Evolutionary conservation across 805 yeast species (phyloP), one percentile per base, ranked within the genome.

Genomic region (Kregervanrija pseudodelftensis): DNA sequence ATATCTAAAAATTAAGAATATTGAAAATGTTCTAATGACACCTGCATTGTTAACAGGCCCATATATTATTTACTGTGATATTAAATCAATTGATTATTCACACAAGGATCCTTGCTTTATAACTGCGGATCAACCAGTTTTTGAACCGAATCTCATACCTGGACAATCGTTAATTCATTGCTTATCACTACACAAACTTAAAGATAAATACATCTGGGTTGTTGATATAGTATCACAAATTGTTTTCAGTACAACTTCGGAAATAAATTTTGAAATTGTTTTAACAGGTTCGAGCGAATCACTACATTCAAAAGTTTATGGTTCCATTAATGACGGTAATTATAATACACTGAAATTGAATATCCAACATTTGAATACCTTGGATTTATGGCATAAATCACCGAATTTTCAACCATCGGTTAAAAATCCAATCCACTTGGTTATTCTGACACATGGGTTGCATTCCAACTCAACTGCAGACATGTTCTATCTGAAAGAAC

Each of bases 41-140:
- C 95, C 97, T 0, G 85, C 95, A 1, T 87, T 82, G 55, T 63
- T 93, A 37, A 82, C 90, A 1, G 99, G 98, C 0, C 99, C 99
- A 0, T 91, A 80, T 58, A 71, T 86, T 2, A 64, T 93, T 5
- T 93, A 93, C 56, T 85, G 82, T 16, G 97, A 91, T 61, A 78
- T 93, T 40, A 70, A 81, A 38, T 80, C 91, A 0, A 69, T 63
- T 10, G 84, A 80, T 34, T 93, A 80, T 59, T 66, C 76, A 48
- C 80, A 75, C 44, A 61, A 72, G 35, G 59, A 69, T 43, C 62
- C 66, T 38, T 71, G 77, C 48, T 81, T 81, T 54, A 72, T 83
- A 11, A 79, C 90, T 2, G 87, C 86, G 0, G 90, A 85, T 57
- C 89, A 82, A 53, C 95, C 95, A 0, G 66, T 66, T 28, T 85